A percentile compares a stretch with the other conserved stretches of the same genome.
Conservation (phyloP, 495 filamentous ascomycete species). For the Aspergillus panamensis region DNA sequence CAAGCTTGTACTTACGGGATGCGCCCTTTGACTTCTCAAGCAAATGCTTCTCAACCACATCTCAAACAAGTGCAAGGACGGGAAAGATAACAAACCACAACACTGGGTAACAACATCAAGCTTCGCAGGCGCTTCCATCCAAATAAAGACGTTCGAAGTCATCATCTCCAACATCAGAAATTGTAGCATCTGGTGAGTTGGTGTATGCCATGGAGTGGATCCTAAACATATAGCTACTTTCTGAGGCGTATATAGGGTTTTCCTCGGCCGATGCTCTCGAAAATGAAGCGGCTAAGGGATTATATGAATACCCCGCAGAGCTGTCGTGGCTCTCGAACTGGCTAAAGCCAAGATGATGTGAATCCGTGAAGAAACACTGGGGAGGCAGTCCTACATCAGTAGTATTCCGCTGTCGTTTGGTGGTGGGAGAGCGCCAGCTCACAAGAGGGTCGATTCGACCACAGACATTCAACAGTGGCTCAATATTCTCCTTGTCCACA, state of each 20-base stretch:
- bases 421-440: conserved; percentile 30
- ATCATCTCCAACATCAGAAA: conserved; percentile 31
- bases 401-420: conserved; percentile 27
- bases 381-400: conserved; percentile 29
- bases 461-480: conserved; percentile 36
- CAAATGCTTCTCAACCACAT: too few relatives aligned
- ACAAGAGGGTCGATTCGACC: conserved; percentile 31
- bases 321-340: conserved; percentile 28
- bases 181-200: conserved; percentile 33
- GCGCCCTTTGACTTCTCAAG: too few relatives aligned
- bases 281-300: conserved; percentile 38
- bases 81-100: background rate
- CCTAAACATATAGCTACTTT: conserved; percentile 8
- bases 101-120: background rate
- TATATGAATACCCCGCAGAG: conserved; percentile 31
- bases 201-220: conserved; percentile 15
- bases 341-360: conserved; percentile 30
- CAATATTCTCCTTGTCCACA: conserved; percentile 44
- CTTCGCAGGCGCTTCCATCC: conserved; percentile 26
- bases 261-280: conserved; percentile 19
- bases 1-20: background rate
- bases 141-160: conserved; percentile 36
- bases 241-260: conserved; percentile 17
- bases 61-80: background rate
- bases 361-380: conserved; percentile 33